A percentile compares a stretch with the other conserved stretches of the same genome.
Evolutionary conservation across 345 rosid genomes (phyloP).

Genomic region (Anastatica hierochuntica): DNA sequence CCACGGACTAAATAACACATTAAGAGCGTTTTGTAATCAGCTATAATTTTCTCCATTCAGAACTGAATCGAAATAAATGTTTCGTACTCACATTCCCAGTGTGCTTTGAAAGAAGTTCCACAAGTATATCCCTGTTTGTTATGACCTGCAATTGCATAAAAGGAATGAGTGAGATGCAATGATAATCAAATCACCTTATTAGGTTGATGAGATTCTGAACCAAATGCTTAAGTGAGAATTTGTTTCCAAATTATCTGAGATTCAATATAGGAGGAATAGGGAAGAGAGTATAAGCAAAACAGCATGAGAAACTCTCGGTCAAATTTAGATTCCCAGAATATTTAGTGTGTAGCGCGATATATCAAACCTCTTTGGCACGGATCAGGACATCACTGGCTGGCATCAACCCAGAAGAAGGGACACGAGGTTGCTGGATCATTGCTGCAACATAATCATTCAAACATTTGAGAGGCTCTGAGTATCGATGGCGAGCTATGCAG

Average conservation of each 20-base stretch:
- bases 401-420: slow-evolving; percentile 74
- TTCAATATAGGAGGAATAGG: too few relatives aligned
- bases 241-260: too few relatives aligned
- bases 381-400: slow-evolving; percentile 79
- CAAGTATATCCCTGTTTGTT: slow-evolving; percentile 54
- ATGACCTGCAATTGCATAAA: slow-evolving; percentile 42
- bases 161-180: slow-evolving; percentile 1
- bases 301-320: background rate
- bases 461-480: background rate
- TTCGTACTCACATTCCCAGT: slow-evolving; percentile 61
- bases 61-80: background rate
- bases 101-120: slow-evolving; percentile 76
- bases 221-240: too few relatives aligned
- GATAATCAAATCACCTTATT: background rate
- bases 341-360: too few relatives aligned
- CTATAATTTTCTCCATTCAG: background rate
- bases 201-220: too few relatives aligned
- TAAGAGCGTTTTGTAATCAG: slow-evolving; percentile 7
- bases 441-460: slow-evolving; percentile 38
- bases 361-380: slow-evolving; percentile 78
- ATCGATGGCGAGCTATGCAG: background rate
- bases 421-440: slow-evolving; percentile 75
- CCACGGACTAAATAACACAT: slow-evolving; percentile 47
- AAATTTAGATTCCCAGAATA: too few relatives aligned
- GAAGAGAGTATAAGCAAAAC: too few relatives aligned